phyloP scores from a whole-genome alignment of 176 grass and related monocot genomes.

The Lolium rigidum region DNA sequence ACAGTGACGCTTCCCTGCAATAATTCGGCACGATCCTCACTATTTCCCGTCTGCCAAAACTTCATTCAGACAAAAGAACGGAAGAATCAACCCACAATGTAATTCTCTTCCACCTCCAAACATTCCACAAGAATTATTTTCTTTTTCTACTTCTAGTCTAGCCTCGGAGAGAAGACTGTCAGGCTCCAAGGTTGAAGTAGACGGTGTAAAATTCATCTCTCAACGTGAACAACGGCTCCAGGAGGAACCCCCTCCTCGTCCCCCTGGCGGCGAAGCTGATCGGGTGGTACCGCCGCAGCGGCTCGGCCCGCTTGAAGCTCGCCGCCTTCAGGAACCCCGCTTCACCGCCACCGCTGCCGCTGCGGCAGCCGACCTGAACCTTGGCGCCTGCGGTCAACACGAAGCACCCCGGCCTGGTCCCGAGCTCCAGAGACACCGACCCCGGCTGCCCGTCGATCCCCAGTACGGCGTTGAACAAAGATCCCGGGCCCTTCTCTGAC shows the following conservation, averaged over 20 bases:
- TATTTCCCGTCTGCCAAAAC: background rate
- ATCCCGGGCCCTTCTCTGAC: conserved; percentile 29
- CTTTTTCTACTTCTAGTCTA: background rate
- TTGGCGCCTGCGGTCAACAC: conserved; percentile 45
- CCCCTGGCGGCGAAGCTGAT: conserved; percentile 81
- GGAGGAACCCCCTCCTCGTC: conserved; percentile 62
- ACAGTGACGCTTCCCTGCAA: conserved; percentile 1
- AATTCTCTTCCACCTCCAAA: conserved; percentile 20
- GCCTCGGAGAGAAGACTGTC: conserved; percentile 2
- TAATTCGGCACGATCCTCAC: background rate
- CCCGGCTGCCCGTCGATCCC: conserved; percentile 56
- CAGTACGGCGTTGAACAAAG: conserved; percentile 52
- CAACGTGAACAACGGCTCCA: conserved; percentile 85
- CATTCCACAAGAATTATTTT: background rate
- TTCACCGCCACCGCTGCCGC: conserved; percentile 12
- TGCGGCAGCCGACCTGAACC: conserved; percentile 54
- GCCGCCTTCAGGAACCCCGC: conserved; percentile 57
- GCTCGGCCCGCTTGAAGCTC: conserved; percentile 53
- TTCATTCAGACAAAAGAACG: conserved; percentile 25
- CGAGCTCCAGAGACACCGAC: conserved; percentile 67
- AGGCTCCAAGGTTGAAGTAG: conserved; percentile 82
- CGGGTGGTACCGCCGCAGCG: conserved; percentile 65
- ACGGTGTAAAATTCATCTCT: conserved; percentile 85
- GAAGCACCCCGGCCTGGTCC: conserved; percentile 70
- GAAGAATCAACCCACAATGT: conserved; percentile 7